These are phyloP conservation scores for Camellia oleifera DNA, from an alignment of 179 eudicot species.

Conservation along the genomic window DNA sequence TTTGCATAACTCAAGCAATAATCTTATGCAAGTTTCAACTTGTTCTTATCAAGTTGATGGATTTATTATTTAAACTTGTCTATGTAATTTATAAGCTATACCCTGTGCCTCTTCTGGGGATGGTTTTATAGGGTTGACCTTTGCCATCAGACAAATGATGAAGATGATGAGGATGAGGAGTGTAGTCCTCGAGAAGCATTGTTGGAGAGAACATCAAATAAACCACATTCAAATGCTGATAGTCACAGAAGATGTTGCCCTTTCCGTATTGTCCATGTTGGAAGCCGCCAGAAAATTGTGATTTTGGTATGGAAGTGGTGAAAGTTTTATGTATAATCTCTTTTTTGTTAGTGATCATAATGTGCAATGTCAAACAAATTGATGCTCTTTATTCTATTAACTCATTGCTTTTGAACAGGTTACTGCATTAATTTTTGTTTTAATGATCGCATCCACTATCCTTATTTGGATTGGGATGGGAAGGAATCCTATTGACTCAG, in stretches of 20 bases:
- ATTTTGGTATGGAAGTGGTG: slow-evolving; percentile 52
- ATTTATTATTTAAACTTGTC: slow-evolving; percentile 4
- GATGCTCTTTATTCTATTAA: slow-evolving; percentile 12
- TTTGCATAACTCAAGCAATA: neutral
- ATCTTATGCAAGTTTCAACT: slow-evolving; percentile 10
- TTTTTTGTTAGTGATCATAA: neutral
- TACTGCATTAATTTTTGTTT: slow-evolving; percentile 47
- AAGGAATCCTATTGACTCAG: slow-evolving; percentile 69
- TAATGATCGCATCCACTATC: slow-evolving; percentile 62
- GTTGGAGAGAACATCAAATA: slow-evolving; percentile 46
- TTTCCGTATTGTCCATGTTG: slow-evolving; percentile 51
- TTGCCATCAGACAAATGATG: slow-evolving; percentile 90
- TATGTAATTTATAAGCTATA: slow-evolving; percentile 15
- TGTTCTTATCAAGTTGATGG: slow-evolving; percentile 14
- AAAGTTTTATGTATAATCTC: neutral
- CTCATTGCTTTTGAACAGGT: slow-evolving; percentile 45
- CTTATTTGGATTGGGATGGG: slow-evolving; percentile 92
- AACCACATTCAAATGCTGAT: slow-evolving; percentile 30
- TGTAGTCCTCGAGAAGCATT: slow-evolving; percentile 56
- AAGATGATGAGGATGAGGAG: slow-evolving; percentile 81
- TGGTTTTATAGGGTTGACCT: slow-evolving; percentile 76
- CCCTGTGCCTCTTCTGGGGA: slow-evolving; percentile 24
- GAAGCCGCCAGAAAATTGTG: slow-evolving; percentile 87
- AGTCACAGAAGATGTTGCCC: slow-evolving; percentile 57
- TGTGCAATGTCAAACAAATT: neutral